Conservation (phyloP, 2,329 filamentous ascomycete species). For the Bipolaris gigantea region DNA sequence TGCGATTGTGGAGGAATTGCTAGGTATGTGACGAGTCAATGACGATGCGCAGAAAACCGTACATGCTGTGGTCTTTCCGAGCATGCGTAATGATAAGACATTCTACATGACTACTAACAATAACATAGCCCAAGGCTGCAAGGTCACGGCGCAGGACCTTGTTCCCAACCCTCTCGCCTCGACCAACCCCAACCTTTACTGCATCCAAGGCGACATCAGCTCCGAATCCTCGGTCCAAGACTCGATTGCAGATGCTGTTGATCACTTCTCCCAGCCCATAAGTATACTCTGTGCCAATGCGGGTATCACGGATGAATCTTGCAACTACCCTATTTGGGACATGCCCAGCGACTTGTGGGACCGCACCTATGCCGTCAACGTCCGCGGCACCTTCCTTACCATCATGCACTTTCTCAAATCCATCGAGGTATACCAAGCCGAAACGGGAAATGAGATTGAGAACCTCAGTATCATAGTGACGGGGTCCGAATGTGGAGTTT, state of each 20-base stretch:
- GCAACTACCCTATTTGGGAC: conserved; percentile 56
- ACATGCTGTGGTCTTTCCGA: not conserved
- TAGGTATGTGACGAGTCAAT: conserved; percentile 45
- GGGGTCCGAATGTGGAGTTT: conserved; percentile 56
- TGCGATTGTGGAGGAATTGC: conserved; percentile 55
- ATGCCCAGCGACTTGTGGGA: conserved; percentile 57
- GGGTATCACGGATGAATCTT: conserved; percentile 55
- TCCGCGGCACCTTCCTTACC: conserved; percentile 57
- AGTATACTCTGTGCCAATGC: conserved; percentile 59
- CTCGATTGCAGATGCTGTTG: conserved; percentile 47
- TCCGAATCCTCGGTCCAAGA: conserved; percentile 51
- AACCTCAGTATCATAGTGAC: conserved; percentile 59
- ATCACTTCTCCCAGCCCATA: conserved; percentile 52
- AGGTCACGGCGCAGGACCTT: conserved; percentile 57
- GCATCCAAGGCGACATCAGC: conserved; percentile 53
- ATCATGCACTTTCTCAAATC: conserved; percentile 59
- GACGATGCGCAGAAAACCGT: not conserved
- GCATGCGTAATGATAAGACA: too few species aligned
- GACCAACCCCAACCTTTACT: conserved; percentile 42
- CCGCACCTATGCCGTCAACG: conserved; percentile 54
- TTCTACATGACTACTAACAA: conserved; percentile 1
- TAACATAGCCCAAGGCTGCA: conserved; percentile 54
- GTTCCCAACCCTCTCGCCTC: conserved; percentile 40
- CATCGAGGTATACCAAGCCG: conserved; percentile 46
- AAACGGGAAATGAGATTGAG: conserved; percentile 46